phyloP scores from a whole-genome alignment of 2,329 filamentous ascomycete genomes.

The Parastagonospora avenae region DNA sequence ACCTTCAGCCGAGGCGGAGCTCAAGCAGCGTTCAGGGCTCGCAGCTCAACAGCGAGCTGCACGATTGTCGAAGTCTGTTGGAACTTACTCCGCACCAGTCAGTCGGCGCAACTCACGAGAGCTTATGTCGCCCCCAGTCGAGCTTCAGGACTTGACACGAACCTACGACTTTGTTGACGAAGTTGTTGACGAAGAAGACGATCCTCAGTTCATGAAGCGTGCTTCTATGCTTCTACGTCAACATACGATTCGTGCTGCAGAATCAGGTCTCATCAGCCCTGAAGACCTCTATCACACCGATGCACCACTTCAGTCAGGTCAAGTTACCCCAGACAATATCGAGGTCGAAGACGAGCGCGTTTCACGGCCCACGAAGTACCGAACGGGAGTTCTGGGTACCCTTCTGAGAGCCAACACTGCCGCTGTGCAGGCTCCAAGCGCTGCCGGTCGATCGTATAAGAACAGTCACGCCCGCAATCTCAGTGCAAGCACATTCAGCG shows the following conservation, averaged over 20 bases:
- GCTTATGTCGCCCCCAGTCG: conserved; percentile 25
- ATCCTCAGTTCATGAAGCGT: conserved; percentile 46
- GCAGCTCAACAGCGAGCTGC: conserved; percentile 43
- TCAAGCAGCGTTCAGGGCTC: conserved; percentile 41
- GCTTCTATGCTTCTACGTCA: conserved; percentile 47
- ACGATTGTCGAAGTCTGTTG: conserved; percentile 42
- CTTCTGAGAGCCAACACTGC: conserved; percentile 61
- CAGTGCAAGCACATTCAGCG: conserved; percentile 37
- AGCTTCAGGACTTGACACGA: conserved; percentile 20
- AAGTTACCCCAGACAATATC: conserved; percentile 54
- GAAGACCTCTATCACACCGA: conserved; percentile 41
- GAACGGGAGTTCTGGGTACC: conserved; percentile 73
- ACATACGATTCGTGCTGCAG: conserved; percentile 30
- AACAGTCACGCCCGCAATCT: conserved; percentile 28
- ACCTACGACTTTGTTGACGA: conserved; percentile 25
- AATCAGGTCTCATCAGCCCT: conserved; percentile 19
- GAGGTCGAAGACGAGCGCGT: conserved; percentile 67
- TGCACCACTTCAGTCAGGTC: conserved; percentile 49
- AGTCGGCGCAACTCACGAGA: conserved; percentile 46
- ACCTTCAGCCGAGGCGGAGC: conserved; percentile 16
- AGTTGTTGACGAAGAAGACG: conserved; percentile 35
- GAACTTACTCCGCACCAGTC: conserved; percentile 42
- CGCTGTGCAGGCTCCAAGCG: conserved; percentile 6
- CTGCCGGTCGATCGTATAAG: conserved; percentile 8
- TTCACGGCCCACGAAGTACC: conserved; percentile 69